Evolutionary conservation across 768 basidiomycete genomes (phyloP).

Genomic region (Tephrocybe sp.): DNA sequence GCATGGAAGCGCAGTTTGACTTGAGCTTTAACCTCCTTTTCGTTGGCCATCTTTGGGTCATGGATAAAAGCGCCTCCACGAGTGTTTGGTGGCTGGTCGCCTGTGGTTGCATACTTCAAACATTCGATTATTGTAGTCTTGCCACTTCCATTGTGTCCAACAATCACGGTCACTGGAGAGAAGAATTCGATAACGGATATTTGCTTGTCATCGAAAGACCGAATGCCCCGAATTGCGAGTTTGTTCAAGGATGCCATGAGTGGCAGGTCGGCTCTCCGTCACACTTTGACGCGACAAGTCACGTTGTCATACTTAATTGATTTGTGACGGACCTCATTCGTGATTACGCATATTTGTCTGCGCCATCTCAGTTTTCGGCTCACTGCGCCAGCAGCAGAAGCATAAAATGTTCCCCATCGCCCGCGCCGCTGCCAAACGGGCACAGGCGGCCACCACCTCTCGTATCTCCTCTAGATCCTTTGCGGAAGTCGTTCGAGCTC

Average conservation of each 20-base stretch:
- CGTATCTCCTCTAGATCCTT: constrained; percentile 23
- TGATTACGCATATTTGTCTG: constrained; percentile 7
- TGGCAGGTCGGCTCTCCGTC: background rate
- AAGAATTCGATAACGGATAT: constrained; percentile 96
- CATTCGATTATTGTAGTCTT: constrained; percentile 99
- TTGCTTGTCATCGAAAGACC: constrained; percentile 95
- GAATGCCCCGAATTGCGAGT: constrained; percentile 91
- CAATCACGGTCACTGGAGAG: constrained; percentile 96
- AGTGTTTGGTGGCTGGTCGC: constrained; percentile 96
- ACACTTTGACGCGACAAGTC: constrained; percentile 15
- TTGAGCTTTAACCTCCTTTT: constrained; percentile 98
- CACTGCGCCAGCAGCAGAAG: background rate
- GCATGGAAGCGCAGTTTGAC: constrained; percentile 93
- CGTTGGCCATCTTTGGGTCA: constrained; percentile 99
- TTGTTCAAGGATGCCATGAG: constrained; percentile 85
- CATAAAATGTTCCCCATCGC: constrained; percentile 15
- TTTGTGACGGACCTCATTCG: too few relatives aligned
- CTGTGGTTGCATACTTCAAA: constrained; percentile 98
- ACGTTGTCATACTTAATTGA: constrained; percentile 10
- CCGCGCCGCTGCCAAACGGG: constrained; percentile 12
- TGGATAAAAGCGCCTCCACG: constrained; percentile 99
- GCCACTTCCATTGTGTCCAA: constrained; percentile 97
- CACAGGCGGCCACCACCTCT: constrained; percentile 4
- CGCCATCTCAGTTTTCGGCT: constrained; percentile 1
- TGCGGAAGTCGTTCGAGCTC: constrained; percentile 22